Evolutionary conservation across 331 rosid genomes (phyloP).

Genomic region (Arachis monticola): DNA sequence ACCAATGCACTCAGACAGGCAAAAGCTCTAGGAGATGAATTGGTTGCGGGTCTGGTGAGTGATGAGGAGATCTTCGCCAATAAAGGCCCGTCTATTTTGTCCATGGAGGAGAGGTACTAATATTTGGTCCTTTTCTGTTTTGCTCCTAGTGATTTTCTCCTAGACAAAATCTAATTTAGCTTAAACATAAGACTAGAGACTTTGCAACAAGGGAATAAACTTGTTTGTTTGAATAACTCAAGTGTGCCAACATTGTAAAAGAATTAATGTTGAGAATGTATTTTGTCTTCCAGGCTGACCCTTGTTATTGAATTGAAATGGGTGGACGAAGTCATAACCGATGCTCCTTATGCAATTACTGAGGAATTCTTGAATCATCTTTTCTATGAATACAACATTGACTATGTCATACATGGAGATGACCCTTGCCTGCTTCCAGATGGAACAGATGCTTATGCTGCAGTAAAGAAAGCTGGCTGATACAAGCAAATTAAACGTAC

Average conservation of each 20-base stretch:
- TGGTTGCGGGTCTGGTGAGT: too few species aligned
- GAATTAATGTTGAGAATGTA: background rate
- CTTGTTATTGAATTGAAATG: constrained; percentile 98
- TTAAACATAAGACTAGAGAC: background rate
- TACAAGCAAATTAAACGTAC: constrained; percentile 98
- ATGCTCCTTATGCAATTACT: constrained; percentile 94
- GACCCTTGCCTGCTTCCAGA: constrained; percentile 99
- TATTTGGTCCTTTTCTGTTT: background rate
- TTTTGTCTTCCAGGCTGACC: constrained; percentile 60
- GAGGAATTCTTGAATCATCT: constrained; percentile 89
- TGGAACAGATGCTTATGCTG: constrained; percentile 98
- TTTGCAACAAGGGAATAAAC: background rate
- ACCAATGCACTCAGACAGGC: too few species aligned
- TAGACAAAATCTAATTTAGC: constrained; percentile 2
- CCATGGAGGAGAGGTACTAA: constrained; percentile 83
- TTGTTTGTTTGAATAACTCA: too few species aligned
- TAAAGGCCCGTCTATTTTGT: constrained; percentile 42
- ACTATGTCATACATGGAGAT: constrained; percentile 95
- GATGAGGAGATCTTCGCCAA: too few species aligned
- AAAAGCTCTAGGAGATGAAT: too few species aligned
- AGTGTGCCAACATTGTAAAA: too few species aligned
- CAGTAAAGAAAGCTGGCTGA: constrained; percentile 94
- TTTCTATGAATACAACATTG: constrained; percentile 91
- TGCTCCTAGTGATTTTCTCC: background rate
- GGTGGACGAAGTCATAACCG: constrained; percentile 98